Base-by-base conservation (phyloP, 129 eudicot genomes). In the Chrysanthemum seticuspe region DNA sequence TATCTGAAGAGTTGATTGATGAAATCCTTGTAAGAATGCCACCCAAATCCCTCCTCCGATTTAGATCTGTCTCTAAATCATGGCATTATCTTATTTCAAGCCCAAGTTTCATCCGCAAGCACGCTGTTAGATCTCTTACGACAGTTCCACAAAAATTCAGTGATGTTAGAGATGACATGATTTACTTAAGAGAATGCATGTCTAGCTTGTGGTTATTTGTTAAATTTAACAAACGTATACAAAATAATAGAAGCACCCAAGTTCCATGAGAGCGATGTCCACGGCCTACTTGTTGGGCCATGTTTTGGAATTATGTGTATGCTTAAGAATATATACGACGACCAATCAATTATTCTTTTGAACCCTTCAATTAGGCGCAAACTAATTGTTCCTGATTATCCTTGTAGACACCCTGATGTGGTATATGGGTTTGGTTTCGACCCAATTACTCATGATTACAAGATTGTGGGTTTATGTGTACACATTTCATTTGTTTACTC, bases 81-180 rank as follows among this genome's bases (percentile, higher is more conserved):
- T 58, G 63, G 63, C 23, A 29, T 58, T 58, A 13, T 19, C 14
- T n/a, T 21, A 58, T 58, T 2, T 8, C 23, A 19, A 59, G 64
- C 64, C 8, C 36, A 6, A 59, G 12, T 31, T 23, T 59, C 64
- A 21, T 59, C 13, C 64, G 40, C 11, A 59, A 59, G 40, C 36
- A 59, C 5, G n/a, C 40, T 59, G 5, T 25, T 23, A 13, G 27
- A 59, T 59, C 65, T 25, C 1, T 25, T 25, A 25, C 27, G 2
- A 1, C 1, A 1, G 2, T 1, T 1, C 2, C 1, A 25, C 2
- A 25, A 25, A 25, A 25, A 23, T 23, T 23, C 25, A 23, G 25
- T 23, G 1, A 1, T 8, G n/a, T 34, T 13, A 1, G 0, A 14
- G 58, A 0, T 1, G 1, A 1, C 1, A 1, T 1, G 2, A 1